phyloP scores from a whole-genome alignment of 306 rosid species.

The Dryas drummondii region DNA sequence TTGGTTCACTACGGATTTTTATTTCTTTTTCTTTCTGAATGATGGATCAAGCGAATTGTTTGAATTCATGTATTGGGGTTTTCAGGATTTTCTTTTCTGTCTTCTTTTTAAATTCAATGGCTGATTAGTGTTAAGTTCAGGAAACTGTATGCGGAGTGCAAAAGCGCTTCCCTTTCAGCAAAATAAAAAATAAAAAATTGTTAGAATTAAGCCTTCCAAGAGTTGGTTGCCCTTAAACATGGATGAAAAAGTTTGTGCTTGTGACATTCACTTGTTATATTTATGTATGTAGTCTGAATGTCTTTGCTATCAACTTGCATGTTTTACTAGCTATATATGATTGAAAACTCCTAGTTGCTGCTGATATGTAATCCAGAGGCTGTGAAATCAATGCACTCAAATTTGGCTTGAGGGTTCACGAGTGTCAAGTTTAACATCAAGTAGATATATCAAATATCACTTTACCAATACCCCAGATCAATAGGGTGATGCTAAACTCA shows the following conservation, averaged over 20 bases:
- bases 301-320: background rate
- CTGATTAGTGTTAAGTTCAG: background rate
- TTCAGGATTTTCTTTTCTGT: background rate
- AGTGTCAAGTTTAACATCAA: slow-evolving; percentile 10
- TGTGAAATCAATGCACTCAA: background rate
- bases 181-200: background rate
- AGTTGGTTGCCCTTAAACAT: background rate
- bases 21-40: background rate
- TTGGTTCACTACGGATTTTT: slow-evolving; percentile 6
- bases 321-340: background rate
- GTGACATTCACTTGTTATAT: background rate
- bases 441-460: background rate
- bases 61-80: slow-evolving; percentile 10
- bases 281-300: background rate
- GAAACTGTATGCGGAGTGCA: background rate
- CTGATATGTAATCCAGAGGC: background rate
- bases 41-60: background rate
- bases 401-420: background rate
- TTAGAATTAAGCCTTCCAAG: background rate
- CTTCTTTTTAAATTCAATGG: background rate
- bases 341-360: background rate
- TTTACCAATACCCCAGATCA: background rate
- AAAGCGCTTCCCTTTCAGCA: background rate
- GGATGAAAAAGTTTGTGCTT: background rate
- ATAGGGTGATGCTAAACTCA: background rate